phyloP scores from a whole-genome alignment of 352 stramenopile species.

The Globisporangium takayamanum region DNA sequence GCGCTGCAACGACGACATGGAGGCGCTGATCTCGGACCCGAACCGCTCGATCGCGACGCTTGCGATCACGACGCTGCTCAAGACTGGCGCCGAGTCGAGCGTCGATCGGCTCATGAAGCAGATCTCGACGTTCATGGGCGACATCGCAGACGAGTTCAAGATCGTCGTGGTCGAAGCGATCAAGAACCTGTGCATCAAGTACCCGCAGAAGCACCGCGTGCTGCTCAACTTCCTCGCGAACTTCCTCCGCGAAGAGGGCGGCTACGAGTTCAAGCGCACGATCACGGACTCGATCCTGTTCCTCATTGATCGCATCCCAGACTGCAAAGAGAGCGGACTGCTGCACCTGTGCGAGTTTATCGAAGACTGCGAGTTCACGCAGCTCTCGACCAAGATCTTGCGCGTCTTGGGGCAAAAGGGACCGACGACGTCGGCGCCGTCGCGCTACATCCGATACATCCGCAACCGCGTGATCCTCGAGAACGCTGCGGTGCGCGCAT shows the following conservation, averaged over 20 bases:
- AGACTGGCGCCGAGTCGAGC: conserved; percentile 95
- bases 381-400: conserved; percentile 91
- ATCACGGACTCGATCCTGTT: conserved; percentile 98
- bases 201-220: conserved; percentile 96
- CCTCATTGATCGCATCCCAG: conserved; percentile 94
- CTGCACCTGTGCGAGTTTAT: conserved; percentile 99
- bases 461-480: conserved; percentile 99
- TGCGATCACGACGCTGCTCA: conserved; percentile 98
- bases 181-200: conserved; percentile 97
- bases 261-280: conserved; percentile 99
- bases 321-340: conserved; percentile 95
- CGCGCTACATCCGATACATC: conserved; percentile 99
- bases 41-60: conserved; percentile 98
- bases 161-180: conserved; percentile 97
- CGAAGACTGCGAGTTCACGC: conserved; percentile 94
- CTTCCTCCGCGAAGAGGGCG: conserved; percentile 94
- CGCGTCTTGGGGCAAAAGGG: conserved; percentile 94
- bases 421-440: conserved; percentile 90
- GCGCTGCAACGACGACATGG: conserved; percentile 98
- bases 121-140: conserved; percentile 97
- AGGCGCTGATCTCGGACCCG: conserved; percentile 94
- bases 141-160: conserved; percentile 99
- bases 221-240: conserved; percentile 98
- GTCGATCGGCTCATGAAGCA: conserved; percentile 97
- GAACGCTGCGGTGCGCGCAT: conserved; percentile 94